Evolutionary conservation across 2,329 filamentous ascomycete species (phyloP).

Genomic region (Aspergillus japonicus): DNA sequence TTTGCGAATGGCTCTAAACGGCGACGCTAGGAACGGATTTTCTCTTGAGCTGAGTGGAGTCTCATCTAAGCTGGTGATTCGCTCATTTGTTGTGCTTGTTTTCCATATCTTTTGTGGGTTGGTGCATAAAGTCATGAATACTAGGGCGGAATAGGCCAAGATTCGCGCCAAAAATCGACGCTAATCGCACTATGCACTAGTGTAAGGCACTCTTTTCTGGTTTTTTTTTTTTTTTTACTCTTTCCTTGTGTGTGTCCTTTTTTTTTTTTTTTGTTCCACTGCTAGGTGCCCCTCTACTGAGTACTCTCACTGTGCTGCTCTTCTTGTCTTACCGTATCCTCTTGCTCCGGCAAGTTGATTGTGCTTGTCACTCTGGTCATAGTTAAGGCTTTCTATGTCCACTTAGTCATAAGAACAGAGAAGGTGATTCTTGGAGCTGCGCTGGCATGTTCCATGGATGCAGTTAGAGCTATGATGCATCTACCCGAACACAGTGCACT

Average conservation of each 20-base stretch:
- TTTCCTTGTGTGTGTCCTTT: background rate
- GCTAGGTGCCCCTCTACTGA: too few species aligned
- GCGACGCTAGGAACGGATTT: slow-evolving; percentile 23
- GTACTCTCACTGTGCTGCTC: too few species aligned
- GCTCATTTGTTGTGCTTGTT: slow-evolving; percentile 12
- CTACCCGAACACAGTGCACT: slow-evolving; percentile 16
- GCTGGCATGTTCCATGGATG: slow-evolving; percentile 15
- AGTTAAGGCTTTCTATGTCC: slow-evolving; percentile 2
- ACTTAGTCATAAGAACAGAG: background rate
- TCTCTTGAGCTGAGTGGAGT: slow-evolving; percentile 14
- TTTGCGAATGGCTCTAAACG: slow-evolving; percentile 19
- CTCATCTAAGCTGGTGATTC: slow-evolving; percentile 5
- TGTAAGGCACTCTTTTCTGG: slow-evolving; percentile 4
- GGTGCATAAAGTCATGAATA: slow-evolving; percentile 8
- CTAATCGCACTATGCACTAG: slow-evolving; percentile 7
- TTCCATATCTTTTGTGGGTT: slow-evolving; percentile 10
- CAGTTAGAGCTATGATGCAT: slow-evolving; percentile 15
- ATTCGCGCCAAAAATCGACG: background rate
- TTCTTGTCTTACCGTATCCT: background rate
- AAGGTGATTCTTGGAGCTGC: background rate
- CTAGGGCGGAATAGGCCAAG: background rate
- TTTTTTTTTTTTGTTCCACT: background rate
- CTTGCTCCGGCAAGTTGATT: background rate
- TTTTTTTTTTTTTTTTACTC: slow-evolving; percentile 2
- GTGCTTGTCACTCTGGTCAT: background rate